phyloP scores from a whole-genome alignment of 2,329 filamentous ascomycete species.

The Neophaeococcomyces mojaviensis region DNA sequence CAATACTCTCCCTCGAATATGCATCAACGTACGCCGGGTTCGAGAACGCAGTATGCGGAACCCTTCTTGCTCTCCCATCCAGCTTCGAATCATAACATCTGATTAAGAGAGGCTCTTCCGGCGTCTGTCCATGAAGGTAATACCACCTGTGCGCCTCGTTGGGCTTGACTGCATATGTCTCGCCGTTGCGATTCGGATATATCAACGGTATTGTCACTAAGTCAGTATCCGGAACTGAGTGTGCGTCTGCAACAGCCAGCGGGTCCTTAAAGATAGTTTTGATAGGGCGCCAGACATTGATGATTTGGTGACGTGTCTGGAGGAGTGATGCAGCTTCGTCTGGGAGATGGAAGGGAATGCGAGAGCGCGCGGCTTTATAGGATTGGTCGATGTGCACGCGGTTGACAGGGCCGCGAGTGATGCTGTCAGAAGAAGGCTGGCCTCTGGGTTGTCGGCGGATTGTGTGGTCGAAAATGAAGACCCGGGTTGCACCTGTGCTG shows the following conservation, averaged over 20 bases:
- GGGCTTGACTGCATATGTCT: slow-evolving; percentile 43
- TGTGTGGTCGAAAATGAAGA: slow-evolving; percentile 59
- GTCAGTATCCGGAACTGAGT: slow-evolving; percentile 44
- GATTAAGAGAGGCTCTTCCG: slow-evolving; percentile 50
- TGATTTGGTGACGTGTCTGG: slow-evolving; percentile 40
- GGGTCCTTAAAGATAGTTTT: slow-evolving; percentile 48
- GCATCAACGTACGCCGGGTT: slow-evolving; percentile 39
- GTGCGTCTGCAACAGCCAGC: slow-evolving; percentile 46
- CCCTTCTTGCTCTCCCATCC: slow-evolving; percentile 44
- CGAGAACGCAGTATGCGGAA: slow-evolving; percentile 51
- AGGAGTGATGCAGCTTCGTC: slow-evolving; percentile 38
- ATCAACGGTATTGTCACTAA: slow-evolving; percentile 44
- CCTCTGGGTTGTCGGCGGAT: slow-evolving; percentile 42
- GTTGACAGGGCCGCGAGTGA: slow-evolving; percentile 39
- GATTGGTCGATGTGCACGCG: slow-evolving; percentile 48
- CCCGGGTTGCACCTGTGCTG: slow-evolving; percentile 49
- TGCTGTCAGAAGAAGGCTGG: slow-evolving; percentile 17
- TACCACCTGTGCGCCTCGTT: slow-evolving; percentile 44
- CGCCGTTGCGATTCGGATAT: slow-evolving; percentile 45
- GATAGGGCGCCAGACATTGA: slow-evolving; percentile 49
- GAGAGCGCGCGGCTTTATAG: slow-evolving; percentile 35
- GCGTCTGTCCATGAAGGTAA: slow-evolving; percentile 45
- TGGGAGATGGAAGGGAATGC: slow-evolving; percentile 39
- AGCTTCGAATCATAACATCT: slow-evolving; percentile 56
- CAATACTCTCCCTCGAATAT: slow-evolving; percentile 47